Base-by-base conservation (phyloP, 1,284 basidiomycete species). In the Puccinia coronata region DNA sequence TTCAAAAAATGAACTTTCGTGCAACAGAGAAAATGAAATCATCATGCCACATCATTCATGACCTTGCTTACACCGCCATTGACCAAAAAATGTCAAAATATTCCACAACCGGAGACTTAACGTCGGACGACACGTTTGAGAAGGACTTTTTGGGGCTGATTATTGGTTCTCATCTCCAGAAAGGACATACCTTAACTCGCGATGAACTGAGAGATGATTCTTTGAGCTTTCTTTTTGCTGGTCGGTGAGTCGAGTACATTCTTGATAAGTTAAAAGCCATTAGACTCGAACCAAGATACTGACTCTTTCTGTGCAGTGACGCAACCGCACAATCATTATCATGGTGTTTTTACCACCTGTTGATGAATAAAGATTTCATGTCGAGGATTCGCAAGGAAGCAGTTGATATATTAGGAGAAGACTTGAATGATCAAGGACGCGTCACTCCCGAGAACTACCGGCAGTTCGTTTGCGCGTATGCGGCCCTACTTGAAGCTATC, bases 401-500 rank as follows among this genome's bases (percentile, higher is more conserved):
- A 18, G 20, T 31, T 28, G 5, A 67, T 36, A 47, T 72, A 11
- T 34, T 71, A 16, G 47, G 49, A 8, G 31, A 28, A 53, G 14
- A 79, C 23, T 18, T 28, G 18, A n/a, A n/a, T 28, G 34, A 28
- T 34, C 41, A 63, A 28, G 70, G 49, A 23, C 57, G 47, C 11
- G 47, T 81, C 4, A 81, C 80, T 63, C 59, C 65, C 47, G 47
- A 63, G 9, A 75, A 74, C 23, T 84, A 82, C 75, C 78, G 77
- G 63, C 41, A 47, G 3, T 72, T 83, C 23, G 41, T 49, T 0
- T 63, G 72, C 47, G 80, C 82, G 2, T 79, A 81, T 2, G 83
- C 84, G 3, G 78, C 79, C 0, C 80, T 84, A 63, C 39, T 81
- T 31, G 84, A 84, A 69, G 80, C 82, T 0, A 39, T 84, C 20